These are phyloP conservation scores for Calonectria naviculata DNA, from an alignment of 2,329 filamentous ascomycete genomes.

Conservation along the genomic window DNA sequence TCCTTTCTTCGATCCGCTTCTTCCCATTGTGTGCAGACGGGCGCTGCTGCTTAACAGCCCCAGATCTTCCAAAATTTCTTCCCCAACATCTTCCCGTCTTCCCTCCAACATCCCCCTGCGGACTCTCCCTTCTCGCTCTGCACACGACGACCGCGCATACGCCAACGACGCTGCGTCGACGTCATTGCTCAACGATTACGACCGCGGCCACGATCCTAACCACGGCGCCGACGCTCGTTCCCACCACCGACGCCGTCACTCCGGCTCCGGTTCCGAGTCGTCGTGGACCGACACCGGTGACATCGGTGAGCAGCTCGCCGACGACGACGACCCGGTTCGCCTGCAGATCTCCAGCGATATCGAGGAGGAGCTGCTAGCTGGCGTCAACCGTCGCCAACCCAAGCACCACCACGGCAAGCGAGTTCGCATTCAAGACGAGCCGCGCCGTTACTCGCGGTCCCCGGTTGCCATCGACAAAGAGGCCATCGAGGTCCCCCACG, in stretches of 20 bases:
- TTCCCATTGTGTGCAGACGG: slow-evolving; percentile 61
- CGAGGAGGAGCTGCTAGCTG: slow-evolving; percentile 70
- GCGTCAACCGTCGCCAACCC: slow-evolving; percentile 57
- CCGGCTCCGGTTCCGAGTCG: slow-evolving; percentile 71
- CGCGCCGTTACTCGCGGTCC: slow-evolving; percentile 51
- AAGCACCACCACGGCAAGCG: slow-evolving; percentile 63
- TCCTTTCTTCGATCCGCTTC: slow-evolving; percentile 41
- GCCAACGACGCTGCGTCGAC: slow-evolving; percentile 54
- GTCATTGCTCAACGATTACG: slow-evolving; percentile 53
- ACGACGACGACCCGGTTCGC: slow-evolving; percentile 83
- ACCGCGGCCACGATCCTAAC: slow-evolving; percentile 55
- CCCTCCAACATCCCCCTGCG: slow-evolving; percentile 90
- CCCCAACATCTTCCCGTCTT: slow-evolving; percentile 74
- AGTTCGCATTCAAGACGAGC: slow-evolving; percentile 73
- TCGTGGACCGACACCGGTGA: slow-evolving; percentile 96
- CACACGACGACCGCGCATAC: slow-evolving; percentile 48
- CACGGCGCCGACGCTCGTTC: slow-evolving; percentile 59
- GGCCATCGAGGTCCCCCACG: slow-evolving; percentile 84
- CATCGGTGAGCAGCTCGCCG: slow-evolving; percentile 85
- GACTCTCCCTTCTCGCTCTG: slow-evolving; percentile 66
- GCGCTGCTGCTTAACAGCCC: slow-evolving; percentile 84
- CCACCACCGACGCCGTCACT: slow-evolving; percentile 41
- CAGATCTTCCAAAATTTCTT: slow-evolving; percentile 85
- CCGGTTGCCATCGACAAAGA: slow-evolving; percentile 69
- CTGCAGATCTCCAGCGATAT: slow-evolving; percentile 75